Base-by-base conservation (phyloP, 2,329 filamentous ascomycete genomes). In the Tetracladium maxilliforme region DNA sequence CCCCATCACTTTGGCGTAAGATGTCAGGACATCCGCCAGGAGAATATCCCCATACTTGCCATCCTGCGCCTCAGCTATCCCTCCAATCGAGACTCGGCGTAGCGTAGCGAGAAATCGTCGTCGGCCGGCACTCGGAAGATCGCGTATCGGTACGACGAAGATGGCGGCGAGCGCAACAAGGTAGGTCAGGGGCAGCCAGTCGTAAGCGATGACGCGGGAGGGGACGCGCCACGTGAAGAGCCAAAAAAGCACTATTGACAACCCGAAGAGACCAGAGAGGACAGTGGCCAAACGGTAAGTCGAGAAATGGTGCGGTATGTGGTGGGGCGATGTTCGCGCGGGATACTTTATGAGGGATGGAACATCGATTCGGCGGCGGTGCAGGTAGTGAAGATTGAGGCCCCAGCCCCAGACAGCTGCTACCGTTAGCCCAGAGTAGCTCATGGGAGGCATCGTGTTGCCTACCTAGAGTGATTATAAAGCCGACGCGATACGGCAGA, bases 41-140 rank as follows among this genome's bases (percentile, higher is more conserved):
- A 98, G 56, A 26, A 95, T 78, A 45, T 98, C 90, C 28, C 83
- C 87, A 42, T 95, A 95, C 45, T 92, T 93, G 27, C 87, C 84
- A 49, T 94, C 80, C 38, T 80, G 70, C 1, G 80, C 61, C 49
- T 87, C 76, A 10, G 90, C 87, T 14, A 98, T 64, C 1, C 87
- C 86, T 14, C 90, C 90, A 21, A 94, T 56, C 38, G 70, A 70
- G 32, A 95, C 72, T 29, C 90, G 76, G 32, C 71, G 71, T 22
- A 95, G 56, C 0, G 73, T 87, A 8, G 67, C 53, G 23, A 92
- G 65, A 21, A 93, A 78, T 2, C 83, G 72, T 25, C 68, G 64
- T 21, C 86, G 75, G 3, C 86, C 86, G 20, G 64, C 56, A 38
- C 71, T 64, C 10, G 79, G 78, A 31, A 74, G 54, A 29, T 69